Conservation (phyloP, 306 rosid genomes). For the Vigna unguiculata region DNA sequence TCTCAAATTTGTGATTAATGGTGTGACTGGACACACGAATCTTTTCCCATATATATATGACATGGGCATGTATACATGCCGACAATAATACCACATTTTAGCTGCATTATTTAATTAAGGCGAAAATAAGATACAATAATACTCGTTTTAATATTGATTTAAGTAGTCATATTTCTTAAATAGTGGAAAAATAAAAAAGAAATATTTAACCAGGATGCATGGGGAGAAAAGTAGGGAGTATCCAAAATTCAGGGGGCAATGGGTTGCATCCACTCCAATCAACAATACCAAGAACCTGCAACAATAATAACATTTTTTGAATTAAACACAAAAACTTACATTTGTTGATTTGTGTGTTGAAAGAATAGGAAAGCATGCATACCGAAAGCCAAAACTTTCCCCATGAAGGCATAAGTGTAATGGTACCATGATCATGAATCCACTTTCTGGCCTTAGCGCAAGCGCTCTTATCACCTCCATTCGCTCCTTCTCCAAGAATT, state of each 20-base stretch:
- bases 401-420: conserved; percentile 63
- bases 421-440: conserved; percentile 72
- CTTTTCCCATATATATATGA: conserved; percentile 54
- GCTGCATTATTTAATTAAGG: conserved; percentile 45
- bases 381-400: conserved; percentile 83
- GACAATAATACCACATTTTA: conserved; percentile 77
- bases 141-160: not conserved
- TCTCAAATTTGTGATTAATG: conserved; percentile 57
- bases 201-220: conserved; percentile 57
- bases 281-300: conserved; percentile 61
- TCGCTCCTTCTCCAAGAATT: conserved; percentile 5
- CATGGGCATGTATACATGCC: conserved; percentile 49
- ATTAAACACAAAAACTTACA: not conserved
- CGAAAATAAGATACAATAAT: not conserved
- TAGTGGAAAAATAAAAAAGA: too few relatives aligned
- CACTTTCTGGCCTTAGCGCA: conserved; percentile 64
- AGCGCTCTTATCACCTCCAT: conserved; percentile 45
- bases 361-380: not conserved
- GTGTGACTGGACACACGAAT: conserved; percentile 70
- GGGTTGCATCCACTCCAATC: conserved; percentile 73
- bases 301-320: not conserved
- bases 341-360: too few relatives aligned
- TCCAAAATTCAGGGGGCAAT: conserved; percentile 78
- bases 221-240: conserved; percentile 68
- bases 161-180: not conserved